Base-by-base conservation (phyloP, 1,284 basidiomycete species). In the Ustilago curta region DNA sequence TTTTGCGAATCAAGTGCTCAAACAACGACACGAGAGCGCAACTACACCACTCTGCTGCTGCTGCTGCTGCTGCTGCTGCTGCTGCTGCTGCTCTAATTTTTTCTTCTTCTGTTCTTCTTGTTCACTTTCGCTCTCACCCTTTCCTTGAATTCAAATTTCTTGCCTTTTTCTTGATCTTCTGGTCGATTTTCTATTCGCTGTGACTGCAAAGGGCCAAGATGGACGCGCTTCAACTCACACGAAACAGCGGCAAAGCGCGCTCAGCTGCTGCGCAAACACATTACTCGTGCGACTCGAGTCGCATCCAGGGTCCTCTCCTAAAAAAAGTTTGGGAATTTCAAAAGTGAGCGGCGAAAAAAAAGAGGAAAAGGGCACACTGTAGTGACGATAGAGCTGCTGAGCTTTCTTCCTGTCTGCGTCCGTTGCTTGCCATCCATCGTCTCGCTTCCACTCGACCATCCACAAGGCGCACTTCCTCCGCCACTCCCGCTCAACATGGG, bases 401-500 rank as follows among this genome's bases (percentile, higher is more conserved):
- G 52, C 48, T 39, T 21, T n/a, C 49, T 27, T 21, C 23, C 49
- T 27, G 37, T 43, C 3, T 37, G 35, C 35, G 35, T 37, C 35
- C 16, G 44, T 55, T 31, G 49, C 37, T 35, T 7, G 37, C 43
- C 47, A 55, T 59, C 53, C 51, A 54, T 49, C 55, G 48, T 25
- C 59, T 48, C 19, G 23, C 31, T 29, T n/a, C 40, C 40, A 8
- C 51, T 42, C 21, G 23, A 12, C 16, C 52, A 44, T 23, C 55
- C 21, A n/a, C 35, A 35, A 45, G 47, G 40, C 64, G 51, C 29
- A 43, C 32, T 7, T 27, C 4, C 4, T 23, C 18, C 29, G 31
- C 8, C 31, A 7, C 3, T 16, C 8, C 48, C 11, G 29, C 8
- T 43, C 58, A 58, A 49, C 40, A 83, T 83, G 82, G 78, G 73